These are phyloP conservation scores for Ormosia semicastrata DNA, from an alignment of 306 rosid species.

Conservation along the genomic window DNA sequence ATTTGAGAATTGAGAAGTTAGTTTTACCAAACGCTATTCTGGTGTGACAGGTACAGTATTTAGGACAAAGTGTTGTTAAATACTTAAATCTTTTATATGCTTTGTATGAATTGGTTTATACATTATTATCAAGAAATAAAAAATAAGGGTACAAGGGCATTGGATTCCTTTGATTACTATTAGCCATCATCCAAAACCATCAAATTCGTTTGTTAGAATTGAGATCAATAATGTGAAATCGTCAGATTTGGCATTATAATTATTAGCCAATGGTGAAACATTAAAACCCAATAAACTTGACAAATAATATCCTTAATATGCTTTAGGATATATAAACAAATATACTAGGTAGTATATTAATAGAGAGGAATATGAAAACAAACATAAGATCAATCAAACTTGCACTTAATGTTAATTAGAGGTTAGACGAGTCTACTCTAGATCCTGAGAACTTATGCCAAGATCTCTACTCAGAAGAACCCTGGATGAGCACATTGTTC, in stretches of 20 bases:
- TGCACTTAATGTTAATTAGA: neutral
- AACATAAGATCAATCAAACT: neutral
- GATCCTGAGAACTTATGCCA: no score
- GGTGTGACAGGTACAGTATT: neutral
- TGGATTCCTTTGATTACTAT: no score
- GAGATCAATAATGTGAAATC: neutral
- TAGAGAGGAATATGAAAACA: neutral
- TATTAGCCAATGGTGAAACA: neutral
- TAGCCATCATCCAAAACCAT: neutral
- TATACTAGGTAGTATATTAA: neutral
- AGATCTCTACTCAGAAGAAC: neutral
- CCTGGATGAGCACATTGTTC: neutral
- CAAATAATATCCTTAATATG: neutral
- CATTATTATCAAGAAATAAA: no score
- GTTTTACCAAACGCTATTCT: neutral
- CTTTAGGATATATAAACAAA: neutral
- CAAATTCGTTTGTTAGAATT: neutral
- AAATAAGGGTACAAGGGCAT: no score
- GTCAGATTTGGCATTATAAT: neutral
- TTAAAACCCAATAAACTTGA: neutral
- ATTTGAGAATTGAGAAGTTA: neutral
- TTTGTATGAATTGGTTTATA: no score
- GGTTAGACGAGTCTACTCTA: neutral
- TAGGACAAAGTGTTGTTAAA: no score
- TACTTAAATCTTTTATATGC: no score